Percentiles rank a stretch among this genome's conserved stretches.
Conservation (phyloP, 179 eudicot genomes). For the Heliamphora ciliata region DNA sequence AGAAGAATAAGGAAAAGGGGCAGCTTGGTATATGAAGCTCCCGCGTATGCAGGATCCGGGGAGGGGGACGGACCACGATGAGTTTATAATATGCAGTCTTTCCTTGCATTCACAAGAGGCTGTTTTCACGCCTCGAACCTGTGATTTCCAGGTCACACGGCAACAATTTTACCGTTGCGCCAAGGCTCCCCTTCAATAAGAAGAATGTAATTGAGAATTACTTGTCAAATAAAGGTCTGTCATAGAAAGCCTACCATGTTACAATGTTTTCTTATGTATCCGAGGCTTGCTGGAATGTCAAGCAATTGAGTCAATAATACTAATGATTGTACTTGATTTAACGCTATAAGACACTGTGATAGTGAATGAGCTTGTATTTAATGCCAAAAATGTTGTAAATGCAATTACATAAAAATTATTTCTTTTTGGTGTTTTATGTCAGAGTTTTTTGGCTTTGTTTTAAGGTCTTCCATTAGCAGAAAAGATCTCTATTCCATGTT, state of each 20-base stretch:
- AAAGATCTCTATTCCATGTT: not conserved
- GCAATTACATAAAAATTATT: conserved; percentile 1
- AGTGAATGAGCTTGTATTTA: not conserved
- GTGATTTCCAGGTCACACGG: too few species aligned
- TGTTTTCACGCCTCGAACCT: too few species aligned
- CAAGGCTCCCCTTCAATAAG: too few species aligned
- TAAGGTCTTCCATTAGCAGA: not conserved
- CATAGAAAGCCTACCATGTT: not conserved
- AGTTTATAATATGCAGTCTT: too few species aligned
- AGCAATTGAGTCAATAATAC: not conserved
- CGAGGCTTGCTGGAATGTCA: not conserved
- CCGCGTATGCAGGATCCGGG: too few species aligned
- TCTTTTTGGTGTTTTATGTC: not conserved
- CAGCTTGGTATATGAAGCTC: too few species aligned
- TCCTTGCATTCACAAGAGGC: too few species aligned
- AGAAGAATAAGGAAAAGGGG: too few species aligned
- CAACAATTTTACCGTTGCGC: too few species aligned
- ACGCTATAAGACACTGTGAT: not conserved
- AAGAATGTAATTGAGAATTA: too few species aligned
- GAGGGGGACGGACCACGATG: too few species aligned
- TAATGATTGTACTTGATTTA: not conserved
- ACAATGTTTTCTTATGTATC: not conserved
- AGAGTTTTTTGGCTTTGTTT: not conserved
- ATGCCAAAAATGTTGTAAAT: conserved; percentile 1
- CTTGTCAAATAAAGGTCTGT: not conserved